Base-by-base conservation (phyloP, 306 rosid species). In the Lablab purpureus region DNA sequence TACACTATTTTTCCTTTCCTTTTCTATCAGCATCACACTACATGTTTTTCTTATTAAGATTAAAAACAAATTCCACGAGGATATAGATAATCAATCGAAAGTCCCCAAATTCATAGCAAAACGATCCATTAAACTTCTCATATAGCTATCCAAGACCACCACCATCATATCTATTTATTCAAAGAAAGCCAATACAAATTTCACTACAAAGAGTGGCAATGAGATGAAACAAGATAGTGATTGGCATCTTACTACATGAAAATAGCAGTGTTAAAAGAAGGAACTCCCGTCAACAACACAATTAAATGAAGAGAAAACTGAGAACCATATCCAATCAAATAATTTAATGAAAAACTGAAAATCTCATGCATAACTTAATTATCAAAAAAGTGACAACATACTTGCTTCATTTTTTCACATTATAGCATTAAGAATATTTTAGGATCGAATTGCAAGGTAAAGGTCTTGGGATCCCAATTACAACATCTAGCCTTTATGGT, bases 51-150 rank as follows among this genome's bases (percentile, higher is more conserved):
- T 76, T 40, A 32, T 17, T n/a, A 68, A 17, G 46, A 77, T 40
- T 55, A 47, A 54, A 67, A 67, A 41, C 22, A 55, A 67, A 37
- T 37, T 10, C 43, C 43, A 52, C 5, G 56, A 49, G 34, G 17
- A 77, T 1, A 2, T 17, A 12, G 11, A 55, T 28, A 69, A 27
- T 60, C 10, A 41, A 67, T 43, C 60, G 30, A 68, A 40, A 81
- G 70, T 69, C 43, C 62, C 34, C 9, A 71, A 51, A 54, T 71
- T 77, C 79, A 64, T 68, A 71, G 79, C 15, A 71, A 56, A 68
- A 51, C 41, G 46, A 40, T 32, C 49, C 22, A 23, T 46, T 19
- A 30, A 82, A 54, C 55, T 30, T 30, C 32, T 65, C 41, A 15
- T 25, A 32, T 54, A 64, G 28, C 71, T 72, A 45, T 45, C 4